phyloP scores from a whole-genome alignment of 2,329 filamentous ascomycete species.

The Diaporthe capsici region DNA sequence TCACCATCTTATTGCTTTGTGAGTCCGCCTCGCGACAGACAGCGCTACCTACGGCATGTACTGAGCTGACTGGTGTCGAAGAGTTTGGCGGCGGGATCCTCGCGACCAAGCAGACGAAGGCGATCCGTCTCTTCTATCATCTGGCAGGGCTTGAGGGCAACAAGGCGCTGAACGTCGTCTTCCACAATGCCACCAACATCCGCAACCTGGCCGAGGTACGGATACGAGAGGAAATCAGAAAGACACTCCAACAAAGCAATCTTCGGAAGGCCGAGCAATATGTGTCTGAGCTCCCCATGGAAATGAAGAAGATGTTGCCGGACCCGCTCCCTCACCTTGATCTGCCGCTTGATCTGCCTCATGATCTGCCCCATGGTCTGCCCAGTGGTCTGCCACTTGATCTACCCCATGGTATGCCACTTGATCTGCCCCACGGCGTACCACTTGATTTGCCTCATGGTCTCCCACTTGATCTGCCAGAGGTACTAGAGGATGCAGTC shows the following conservation, averaged over 20 bases:
- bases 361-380: no score
- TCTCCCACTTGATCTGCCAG: neutral
- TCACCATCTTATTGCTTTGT: constrained; percentile 37
- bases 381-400: no score
- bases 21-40: neutral
- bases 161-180: constrained; percentile 14
- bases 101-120: constrained; percentile 36
- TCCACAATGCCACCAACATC: constrained; percentile 37
- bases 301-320: constrained; percentile 14
- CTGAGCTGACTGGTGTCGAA: constrained; percentile 17
- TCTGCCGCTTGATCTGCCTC: neutral
- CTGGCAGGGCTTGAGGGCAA: neutral
- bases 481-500: neutral
- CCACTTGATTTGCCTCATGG: no score
- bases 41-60: no score
- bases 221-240: constrained; percentile 24
- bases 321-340: neutral
- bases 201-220: constrained; percentile 40
- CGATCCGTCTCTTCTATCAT: constrained; percentile 33
- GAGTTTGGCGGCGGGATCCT: constrained; percentile 40
- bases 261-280: neutral
- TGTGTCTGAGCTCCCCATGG: constrained; percentile 26
- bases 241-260: neutral
- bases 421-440: no score
- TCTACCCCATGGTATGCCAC: no score